A percentile compares a stretch with the other conserved stretches of the same genome.
Conservation (phyloP, 1,284 basidiomycete species). For the Cronartium ribicola region DNA sequence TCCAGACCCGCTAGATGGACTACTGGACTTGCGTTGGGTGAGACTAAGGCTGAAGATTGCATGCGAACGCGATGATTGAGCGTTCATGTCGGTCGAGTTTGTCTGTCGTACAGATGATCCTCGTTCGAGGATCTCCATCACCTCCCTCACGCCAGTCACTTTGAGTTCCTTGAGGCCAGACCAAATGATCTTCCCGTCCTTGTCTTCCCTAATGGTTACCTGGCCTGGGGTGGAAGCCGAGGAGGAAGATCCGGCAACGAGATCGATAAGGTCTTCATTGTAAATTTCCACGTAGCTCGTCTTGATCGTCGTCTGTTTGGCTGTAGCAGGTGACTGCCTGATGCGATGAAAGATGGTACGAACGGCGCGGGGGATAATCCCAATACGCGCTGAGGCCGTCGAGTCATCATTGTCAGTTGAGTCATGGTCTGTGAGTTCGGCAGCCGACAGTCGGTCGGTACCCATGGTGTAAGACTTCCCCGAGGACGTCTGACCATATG, state of each 20-base stretch:
- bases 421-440: slow-evolving; percentile 55
- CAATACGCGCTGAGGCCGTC: slow-evolving; percentile 59
- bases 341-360: slow-evolving; percentile 80
- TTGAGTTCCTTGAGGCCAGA: slow-evolving; percentile 84
- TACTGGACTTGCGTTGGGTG: slow-evolving; percentile 59
- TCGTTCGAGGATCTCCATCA: slow-evolving; percentile 80
- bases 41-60: slow-evolving; percentile 96
- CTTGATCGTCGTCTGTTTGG: slow-evolving; percentile 67
- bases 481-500: slow-evolving; percentile 94
- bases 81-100: slow-evolving; percentile 98
- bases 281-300: slow-evolving; percentile 94
- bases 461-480: slow-evolving; percentile 97
- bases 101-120: slow-evolving; percentile 86
- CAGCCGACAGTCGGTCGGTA: slow-evolving; percentile 59
- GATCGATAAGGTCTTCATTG: slow-evolving; percentile 65
- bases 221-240: slow-evolving; percentile 58
- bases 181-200: slow-evolving; percentile 95
- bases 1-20: slow-evolving; percentile 22
- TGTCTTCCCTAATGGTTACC: slow-evolving; percentile 94
- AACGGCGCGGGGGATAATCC: slow-evolving; percentile 92
- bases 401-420: slow-evolving; percentile 73
- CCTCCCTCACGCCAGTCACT: slow-evolving; percentile 75
- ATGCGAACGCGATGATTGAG: slow-evolving; percentile 93
- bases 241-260: slow-evolving; percentile 45
- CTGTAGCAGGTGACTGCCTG: slow-evolving; percentile 68